A percentile compares a stretch with the other conserved stretches of the same genome.
Evolutionary conservation across 2,329 filamentous ascomycete species (phyloP).

Genomic region (Pestalotiopsis sp.): DNA sequence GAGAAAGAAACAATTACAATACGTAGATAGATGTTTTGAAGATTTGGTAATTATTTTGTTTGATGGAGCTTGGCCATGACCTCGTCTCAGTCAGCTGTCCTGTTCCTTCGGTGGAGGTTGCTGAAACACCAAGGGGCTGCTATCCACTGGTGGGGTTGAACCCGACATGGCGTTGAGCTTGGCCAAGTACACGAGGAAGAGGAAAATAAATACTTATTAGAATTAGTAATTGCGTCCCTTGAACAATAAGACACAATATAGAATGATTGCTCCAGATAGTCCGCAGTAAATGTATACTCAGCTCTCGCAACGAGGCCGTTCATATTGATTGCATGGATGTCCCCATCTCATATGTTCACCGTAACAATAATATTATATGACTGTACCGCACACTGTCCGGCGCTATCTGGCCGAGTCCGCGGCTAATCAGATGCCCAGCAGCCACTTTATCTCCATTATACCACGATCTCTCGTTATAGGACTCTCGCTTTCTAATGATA

Average conservation of each 20-base stretch:
- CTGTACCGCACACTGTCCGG: not conserved
- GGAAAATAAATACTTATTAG: not conserved
- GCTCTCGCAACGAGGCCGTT: not conserved
- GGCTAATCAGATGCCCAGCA: not conserved
- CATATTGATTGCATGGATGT: not conserved
- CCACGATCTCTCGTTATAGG: not conserved
- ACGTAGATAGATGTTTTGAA: not conserved
- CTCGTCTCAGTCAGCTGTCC: not conserved
- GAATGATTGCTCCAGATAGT: too few species aligned
- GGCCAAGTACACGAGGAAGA: not conserved
- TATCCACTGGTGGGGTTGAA: not conserved
- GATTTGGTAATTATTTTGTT: not conserved
- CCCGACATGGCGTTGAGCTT: not conserved
- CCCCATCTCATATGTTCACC: not conserved
- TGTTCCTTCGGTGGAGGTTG: not conserved
- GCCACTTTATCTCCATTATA: not conserved
- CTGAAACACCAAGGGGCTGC: constrained; percentile 4
- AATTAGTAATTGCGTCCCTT: not conserved
- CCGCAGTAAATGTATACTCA: too few species aligned
- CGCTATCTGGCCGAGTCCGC: not conserved
- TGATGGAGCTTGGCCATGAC: not conserved
- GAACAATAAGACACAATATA: too few species aligned
- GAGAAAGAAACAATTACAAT: too few species aligned
- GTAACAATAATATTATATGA: not conserved
- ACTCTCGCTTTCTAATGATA: not conserved